A percentile compares a stretch with the other conserved stretches of the same genome.
These are phyloP conservation scores for Beauveria australis DNA, from an alignment of 2,329 filamentous ascomycete species.

Conservation along the genomic window DNA sequence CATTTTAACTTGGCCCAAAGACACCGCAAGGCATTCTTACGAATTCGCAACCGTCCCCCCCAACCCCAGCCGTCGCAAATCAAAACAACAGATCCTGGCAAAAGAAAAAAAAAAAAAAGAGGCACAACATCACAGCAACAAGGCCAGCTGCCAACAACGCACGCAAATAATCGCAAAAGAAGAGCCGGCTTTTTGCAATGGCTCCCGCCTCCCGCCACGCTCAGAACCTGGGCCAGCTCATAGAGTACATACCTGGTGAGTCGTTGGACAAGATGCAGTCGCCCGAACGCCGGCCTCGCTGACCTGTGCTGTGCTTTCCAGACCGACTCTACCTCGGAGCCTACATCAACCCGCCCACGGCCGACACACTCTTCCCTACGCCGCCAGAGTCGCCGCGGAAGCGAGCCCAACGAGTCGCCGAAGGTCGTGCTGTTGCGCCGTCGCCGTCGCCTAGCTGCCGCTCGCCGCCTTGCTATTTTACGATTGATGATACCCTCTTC, in stretches of 20 bases:
- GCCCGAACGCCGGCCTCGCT: not conserved
- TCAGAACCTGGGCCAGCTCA: conserved; percentile 73
- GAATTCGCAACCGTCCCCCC: not conserved
- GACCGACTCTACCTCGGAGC: conserved; percentile 93
- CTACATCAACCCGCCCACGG: conserved; percentile 73
- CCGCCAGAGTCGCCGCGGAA: conserved; percentile 35
- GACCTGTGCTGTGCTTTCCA: conserved; percentile 30
- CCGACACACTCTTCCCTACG: conserved; percentile 76
- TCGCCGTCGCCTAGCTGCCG: conserved; percentile 17
- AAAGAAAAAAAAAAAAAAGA: too few relatives aligned
- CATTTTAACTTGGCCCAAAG: too few relatives aligned
- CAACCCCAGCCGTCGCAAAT: not conserved
- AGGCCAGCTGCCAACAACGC: too few relatives aligned
- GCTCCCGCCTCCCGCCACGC: conserved; percentile 40
- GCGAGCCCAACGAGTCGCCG: conserved; percentile 48
- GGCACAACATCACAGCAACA: not conserved
- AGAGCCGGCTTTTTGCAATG: conserved; percentile 32
- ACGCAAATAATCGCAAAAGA: not conserved
- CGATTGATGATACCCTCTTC: conserved; percentile 80
- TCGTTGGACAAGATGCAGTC: conserved; percentile 12
- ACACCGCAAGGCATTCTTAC: not conserved
- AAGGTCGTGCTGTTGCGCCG: conserved; percentile 33
- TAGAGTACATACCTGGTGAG: conserved; percentile 92
- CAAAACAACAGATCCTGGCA: too few relatives aligned
- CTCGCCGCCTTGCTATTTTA: conserved; percentile 80